A percentile compares a stretch with the other conserved stretches of the same genome.
phyloP scores from a whole-genome alignment of 768 basidiomycete genomes.

The Melanogaster broomeanus region DNA sequence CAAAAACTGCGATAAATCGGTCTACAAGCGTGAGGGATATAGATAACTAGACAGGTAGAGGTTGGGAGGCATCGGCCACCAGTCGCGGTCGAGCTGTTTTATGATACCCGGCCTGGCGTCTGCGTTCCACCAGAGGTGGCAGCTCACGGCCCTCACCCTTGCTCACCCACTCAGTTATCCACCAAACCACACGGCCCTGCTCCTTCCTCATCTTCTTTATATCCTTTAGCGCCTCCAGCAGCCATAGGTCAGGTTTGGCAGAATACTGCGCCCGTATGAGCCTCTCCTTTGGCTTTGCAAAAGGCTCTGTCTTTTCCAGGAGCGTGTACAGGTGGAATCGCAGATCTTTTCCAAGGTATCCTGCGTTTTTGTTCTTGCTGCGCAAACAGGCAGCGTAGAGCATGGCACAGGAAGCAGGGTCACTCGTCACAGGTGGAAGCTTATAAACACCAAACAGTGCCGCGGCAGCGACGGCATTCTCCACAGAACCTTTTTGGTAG shows the following conservation, averaged over 20 bases:
- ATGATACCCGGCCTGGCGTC: slow-evolving; percentile 11
- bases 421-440: slow-evolving; percentile 53
- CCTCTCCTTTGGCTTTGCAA: slow-evolving; percentile 18
- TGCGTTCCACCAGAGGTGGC: slow-evolving; percentile 18
- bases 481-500: slow-evolving; percentile 46
- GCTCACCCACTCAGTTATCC: slow-evolving; percentile 29
- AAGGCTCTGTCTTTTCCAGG: slow-evolving; percentile 18
- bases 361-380: slow-evolving; percentile 40
- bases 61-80: slow-evolving; percentile 4
- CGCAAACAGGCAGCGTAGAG: slow-evolving; percentile 57
- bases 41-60: slow-evolving; percentile 6
- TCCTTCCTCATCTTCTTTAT: slow-evolving; percentile 35
- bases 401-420: slow-evolving; percentile 58
- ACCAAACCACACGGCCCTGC: slow-evolving; percentile 28
- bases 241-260: slow-evolving; percentile 39
- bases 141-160: slow-evolving; percentile 21
- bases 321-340: slow-evolving; percentile 42
- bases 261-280: slow-evolving; percentile 26
- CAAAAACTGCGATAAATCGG: background rate
- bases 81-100: slow-evolving; percentile 2
- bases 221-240: slow-evolving; percentile 37
- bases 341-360: slow-evolving; percentile 42
- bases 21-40: slow-evolving; percentile 4
- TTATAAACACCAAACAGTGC: slow-evolving; percentile 57
- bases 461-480: slow-evolving; percentile 49